Evolutionary conservation across 2,329 filamentous ascomycete species (phyloP), one percentile per base, ranked within the genome.

Genomic region (Colletotrichum sp.): DNA sequence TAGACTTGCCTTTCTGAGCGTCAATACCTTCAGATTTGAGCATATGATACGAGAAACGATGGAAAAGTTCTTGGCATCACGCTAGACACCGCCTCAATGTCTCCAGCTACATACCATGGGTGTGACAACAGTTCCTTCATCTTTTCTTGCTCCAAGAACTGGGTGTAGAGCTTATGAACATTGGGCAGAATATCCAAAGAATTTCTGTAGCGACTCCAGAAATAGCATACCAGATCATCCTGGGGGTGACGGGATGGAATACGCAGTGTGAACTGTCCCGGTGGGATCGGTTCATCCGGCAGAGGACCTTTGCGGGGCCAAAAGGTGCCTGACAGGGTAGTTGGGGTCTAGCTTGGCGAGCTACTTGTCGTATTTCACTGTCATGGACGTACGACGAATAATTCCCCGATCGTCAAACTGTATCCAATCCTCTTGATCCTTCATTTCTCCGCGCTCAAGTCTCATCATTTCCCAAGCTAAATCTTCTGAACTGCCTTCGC

Each of bases 81-180:
- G n/a, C 43, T 21, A 21, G 5, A 13, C 43, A 51, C 43, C n/a
- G 43, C 43, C 43, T 51, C n/a, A 21, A 4, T 51, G 11, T 2
- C 11, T 51, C 11, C 24, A 27, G 24, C 24, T 51, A 51, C n/a
- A 21, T 8, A 21, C 6, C n/a, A n/a, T 51, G 43, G 43, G 43
- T 7, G 11, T 13, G 43, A 13, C 4, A 13, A 8, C n/a, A 21
- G 11, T 6, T 11, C 5, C 11, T 47, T 4, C 43, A 47, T 47
- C 0, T 47, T 4, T 8, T n/a, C 4, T 21, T 13, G n/a, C n/a
- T n/a, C 11, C 0, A 47, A 7, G 43, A 1, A 11, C n/a, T 47
- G 43, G 43, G n/a, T 21, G 43, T 2, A 13, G 12, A 7, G n/a
- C 6, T 47, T 21, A 13, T 47, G 11, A 47, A 47, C 43, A n/a